A percentile compares a stretch with the other conserved stretches of the same genome.
Conservation (phyloP, 1,284 basidiomycete species). For the Ustilago xerochloae region DNA sequence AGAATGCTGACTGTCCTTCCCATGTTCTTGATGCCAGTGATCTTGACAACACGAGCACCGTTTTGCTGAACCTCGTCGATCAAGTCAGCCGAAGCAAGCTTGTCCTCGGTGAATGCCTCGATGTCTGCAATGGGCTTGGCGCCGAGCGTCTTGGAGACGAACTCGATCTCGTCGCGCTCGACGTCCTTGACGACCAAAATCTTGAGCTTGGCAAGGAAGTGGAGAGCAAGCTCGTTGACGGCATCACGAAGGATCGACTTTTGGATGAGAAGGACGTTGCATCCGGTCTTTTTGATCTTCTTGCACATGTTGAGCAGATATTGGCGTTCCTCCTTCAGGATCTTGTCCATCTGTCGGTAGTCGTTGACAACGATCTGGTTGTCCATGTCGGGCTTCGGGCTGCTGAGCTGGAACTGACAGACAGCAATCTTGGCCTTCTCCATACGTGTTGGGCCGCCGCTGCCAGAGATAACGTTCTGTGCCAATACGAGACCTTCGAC, state of each 20-base stretch:
- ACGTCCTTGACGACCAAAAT: conserved; percentile 98
- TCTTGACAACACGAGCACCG: conserved; percentile 91
- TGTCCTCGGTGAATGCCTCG: conserved; percentile 98
- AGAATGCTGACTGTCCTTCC: conserved; percentile 95
- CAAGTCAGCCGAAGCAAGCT: conserved; percentile 93
- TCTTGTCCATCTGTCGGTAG: conserved; percentile 99
- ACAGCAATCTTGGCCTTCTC: conserved; percentile 99
- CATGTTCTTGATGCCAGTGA: conserved; percentile 93
- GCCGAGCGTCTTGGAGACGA: conserved; percentile 91
- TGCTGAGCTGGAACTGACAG: conserved; percentile 97
- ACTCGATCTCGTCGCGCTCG: conserved; percentile 98
- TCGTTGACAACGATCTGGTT: conserved; percentile 99
- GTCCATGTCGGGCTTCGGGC: conserved; percentile 99
- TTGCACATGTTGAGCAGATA: conserved; percentile 99
- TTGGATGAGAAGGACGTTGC: conserved; percentile 97
- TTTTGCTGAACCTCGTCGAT: conserved; percentile 89
- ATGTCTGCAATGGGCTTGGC: conserved; percentile 98
- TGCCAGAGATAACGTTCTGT: conserved; percentile 89
- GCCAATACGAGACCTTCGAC: conserved; percentile 96
- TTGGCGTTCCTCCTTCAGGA: conserved; percentile 98
- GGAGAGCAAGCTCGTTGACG: conserved; percentile 97
- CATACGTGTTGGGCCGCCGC: conserved; percentile 92
- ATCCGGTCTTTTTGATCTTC: conserved; percentile 98
- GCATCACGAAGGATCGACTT: conserved; percentile 99
- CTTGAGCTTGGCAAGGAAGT: conserved; percentile 96